These are phyloP conservation scores for Ophiostoma ulmi DNA, from an alignment of 2,329 filamentous ascomycete genomes.

Conservation along the genomic window DNA sequence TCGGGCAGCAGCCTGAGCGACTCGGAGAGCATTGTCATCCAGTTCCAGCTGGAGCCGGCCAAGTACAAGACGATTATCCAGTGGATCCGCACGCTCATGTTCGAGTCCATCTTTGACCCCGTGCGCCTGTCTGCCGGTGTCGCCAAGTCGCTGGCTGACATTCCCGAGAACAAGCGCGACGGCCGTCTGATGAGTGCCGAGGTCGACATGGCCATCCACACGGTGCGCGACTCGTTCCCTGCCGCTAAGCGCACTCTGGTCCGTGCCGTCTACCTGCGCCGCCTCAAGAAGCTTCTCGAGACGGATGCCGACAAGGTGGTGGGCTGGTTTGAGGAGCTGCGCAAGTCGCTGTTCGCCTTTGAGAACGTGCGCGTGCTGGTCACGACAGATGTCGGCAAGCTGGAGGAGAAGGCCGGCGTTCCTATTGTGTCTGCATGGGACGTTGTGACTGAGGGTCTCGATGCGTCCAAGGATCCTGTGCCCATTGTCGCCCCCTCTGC, in stretches of 20 bases:
- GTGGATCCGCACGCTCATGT: constrained; percentile 83
- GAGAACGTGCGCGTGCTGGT: constrained; percentile 83
- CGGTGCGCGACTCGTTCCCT: constrained; percentile 67
- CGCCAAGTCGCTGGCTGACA: constrained; percentile 80
- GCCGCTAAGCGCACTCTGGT: constrained; percentile 78
- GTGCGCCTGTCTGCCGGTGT: constrained; percentile 58
- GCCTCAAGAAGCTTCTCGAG: constrained; percentile 73
- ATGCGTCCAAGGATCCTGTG: constrained; percentile 48
- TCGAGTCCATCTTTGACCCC: constrained; percentile 81
- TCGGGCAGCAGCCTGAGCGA: constrained; percentile 66
- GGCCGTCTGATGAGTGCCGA: constrained; percentile 63
- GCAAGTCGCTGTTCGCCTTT: constrained; percentile 70
- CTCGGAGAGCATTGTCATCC: constrained; percentile 72
- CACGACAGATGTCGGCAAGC: constrained; percentile 69
- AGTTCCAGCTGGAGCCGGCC: constrained; percentile 79
- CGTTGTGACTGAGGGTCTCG: constrained; percentile 50
- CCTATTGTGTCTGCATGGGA: constrained; percentile 67
- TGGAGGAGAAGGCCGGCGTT: constrained; percentile 53
- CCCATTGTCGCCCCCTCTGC: constrained; percentile 65
- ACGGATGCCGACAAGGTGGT: constrained; percentile 72
- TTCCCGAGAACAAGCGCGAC: constrained; percentile 86
- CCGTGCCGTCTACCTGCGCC: constrained; percentile 79
- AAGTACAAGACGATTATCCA: constrained; percentile 78
- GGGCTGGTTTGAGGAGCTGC: constrained; percentile 69
- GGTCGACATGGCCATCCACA: constrained; percentile 72